Base-by-base conservation (phyloP, 495 filamentous ascomycete species). In the Clohesyomyces aquaticus region DNA sequence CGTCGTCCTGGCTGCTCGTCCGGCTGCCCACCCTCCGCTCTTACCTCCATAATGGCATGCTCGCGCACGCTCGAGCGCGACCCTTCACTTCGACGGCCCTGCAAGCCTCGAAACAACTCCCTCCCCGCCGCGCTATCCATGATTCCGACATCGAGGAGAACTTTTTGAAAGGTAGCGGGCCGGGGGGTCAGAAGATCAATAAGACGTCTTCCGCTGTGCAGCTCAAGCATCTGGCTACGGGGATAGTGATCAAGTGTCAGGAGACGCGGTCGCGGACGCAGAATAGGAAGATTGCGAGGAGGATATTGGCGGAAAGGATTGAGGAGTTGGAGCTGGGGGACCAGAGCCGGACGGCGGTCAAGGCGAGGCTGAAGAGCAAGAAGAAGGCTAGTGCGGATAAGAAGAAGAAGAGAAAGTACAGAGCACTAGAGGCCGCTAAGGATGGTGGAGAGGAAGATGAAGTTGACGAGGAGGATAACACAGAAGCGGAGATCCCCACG, bases 141-240 rank as follows among this genome's bases (percentile, higher is more conserved):
- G 93, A 96, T 66, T 78, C 80, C 27, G 91, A 96, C 51, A 83
- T 98, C 61, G 84, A 84, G 35, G 88, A 96, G 67, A 82, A 82
- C 46, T 98, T 94, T 77, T 82, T 98, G 25, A 96, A 92, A 73
- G 94, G 94, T 71, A 89, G 84, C 69, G 94, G 94, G 11, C 94
- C 94, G 1, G 94, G 94, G 48, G 94, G 94, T 0, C 94, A 98
- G 75, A 98, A 98, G 75, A 98, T 97, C 76, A 98, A 98, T 78
- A 98, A 98, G 87, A 98, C 94, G 22, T 87, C 86, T 66, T 97
- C 91, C 9, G 94, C 94, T 48, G 94, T 98, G 41, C 95, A 98
- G 72, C 81, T 98, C 25, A 93, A 85, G 59, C 94, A 98, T 77
- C 76, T 89, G 21, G 91, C 93, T 14, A 93, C 91, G 9, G 93